These are phyloP conservation scores for Kodamaea hsintzibuensis DNA, from an alignment of 805 yeast genomes.

Conservation along the genomic window DNA sequence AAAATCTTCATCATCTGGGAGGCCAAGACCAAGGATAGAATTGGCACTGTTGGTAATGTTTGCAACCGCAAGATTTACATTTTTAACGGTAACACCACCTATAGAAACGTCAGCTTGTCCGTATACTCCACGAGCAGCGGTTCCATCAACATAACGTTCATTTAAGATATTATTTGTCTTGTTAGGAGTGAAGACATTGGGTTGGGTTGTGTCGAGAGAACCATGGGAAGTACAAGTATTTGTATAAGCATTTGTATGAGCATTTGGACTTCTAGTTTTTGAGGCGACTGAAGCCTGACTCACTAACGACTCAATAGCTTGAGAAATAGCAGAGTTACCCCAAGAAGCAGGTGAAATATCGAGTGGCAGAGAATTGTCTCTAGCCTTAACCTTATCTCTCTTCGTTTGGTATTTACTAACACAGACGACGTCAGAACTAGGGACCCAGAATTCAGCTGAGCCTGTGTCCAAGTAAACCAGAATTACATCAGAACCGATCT, in stretches of 20 bases:
- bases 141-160: not conserved
- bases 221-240: not conserved
- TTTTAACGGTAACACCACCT: not conserved
- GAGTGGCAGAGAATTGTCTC: not conserved
- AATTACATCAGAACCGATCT: not conserved
- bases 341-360: not conserved
- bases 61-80: not conserved
- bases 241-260: not conserved
- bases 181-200: not conserved
- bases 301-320: not conserved
- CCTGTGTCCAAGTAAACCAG: not conserved
- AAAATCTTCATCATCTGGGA: not conserved
- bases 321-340: not conserved
- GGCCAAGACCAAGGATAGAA: not conserved
- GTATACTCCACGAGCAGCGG: not conserved
- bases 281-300: not conserved
- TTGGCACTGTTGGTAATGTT: not conserved
- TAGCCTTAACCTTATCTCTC: not conserved
- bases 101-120: not conserved
- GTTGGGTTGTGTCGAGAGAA: not conserved
- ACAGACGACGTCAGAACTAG: not conserved
- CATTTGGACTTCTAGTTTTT: too few species aligned
- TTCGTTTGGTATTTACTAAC: too few species aligned
- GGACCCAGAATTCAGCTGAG: not conserved
- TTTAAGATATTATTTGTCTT: not conserved